Evolutionary conservation across 2,329 filamentous ascomycete genomes (phyloP).

Genomic region (Trichoderma lentiforme): DNA sequence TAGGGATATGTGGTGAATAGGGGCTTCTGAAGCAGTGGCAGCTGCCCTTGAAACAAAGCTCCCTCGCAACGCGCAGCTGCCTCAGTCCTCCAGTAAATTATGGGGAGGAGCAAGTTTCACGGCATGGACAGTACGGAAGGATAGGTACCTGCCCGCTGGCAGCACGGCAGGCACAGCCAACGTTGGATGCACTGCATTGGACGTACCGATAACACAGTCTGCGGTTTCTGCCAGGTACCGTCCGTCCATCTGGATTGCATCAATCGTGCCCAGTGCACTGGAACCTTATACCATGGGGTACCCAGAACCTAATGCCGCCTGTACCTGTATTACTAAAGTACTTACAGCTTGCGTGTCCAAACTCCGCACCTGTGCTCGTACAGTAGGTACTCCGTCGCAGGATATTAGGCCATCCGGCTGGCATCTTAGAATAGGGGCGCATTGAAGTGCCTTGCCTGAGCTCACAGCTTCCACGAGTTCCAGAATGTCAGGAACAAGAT

Average conservation of each 20-base stretch:
- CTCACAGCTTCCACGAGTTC: constrained; percentile 7
- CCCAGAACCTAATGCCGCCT: background rate
- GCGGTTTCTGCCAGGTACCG: background rate
- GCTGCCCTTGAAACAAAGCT: constrained; percentile 15
- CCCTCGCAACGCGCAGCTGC: background rate
- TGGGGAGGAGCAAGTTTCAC: background rate
- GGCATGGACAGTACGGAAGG: background rate
- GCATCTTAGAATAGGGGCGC: constrained; percentile 10
- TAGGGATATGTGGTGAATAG: background rate
- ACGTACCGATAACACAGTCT: background rate
- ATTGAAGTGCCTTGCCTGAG: background rate
- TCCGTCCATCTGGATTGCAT: background rate
- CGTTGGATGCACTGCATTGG: background rate
- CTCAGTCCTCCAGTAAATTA: background rate
- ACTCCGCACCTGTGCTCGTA: background rate
- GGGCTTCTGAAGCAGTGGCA: constrained; percentile 3
- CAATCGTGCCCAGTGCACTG: background rate
- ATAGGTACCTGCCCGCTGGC: background rate
- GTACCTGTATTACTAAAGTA: background rate
- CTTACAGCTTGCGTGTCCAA: background rate
- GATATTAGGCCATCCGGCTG: background rate
- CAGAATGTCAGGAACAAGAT: constrained; percentile 11
- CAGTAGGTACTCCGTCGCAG: background rate
- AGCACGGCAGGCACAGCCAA: background rate
- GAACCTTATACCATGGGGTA: background rate